These are phyloP conservation scores for Berkeleyomyces basicola DNA, from an alignment of 2,329 filamentous ascomycete species.

Conservation along the genomic window DNA sequence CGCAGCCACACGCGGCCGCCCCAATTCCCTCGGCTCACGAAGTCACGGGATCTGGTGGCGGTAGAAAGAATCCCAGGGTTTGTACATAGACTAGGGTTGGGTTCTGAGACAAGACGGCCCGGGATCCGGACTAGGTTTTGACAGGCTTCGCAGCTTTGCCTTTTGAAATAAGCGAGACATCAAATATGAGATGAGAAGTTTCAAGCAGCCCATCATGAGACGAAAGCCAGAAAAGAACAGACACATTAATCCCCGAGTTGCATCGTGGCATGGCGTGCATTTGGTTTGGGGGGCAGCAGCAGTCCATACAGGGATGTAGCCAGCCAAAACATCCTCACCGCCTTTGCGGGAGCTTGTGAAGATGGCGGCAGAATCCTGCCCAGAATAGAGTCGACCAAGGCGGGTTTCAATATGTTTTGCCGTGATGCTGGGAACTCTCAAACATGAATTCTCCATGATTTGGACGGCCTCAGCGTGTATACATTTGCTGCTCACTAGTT, in stretches of 20 bases:
- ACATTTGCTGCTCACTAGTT: background rate
- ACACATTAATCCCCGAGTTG: background rate
- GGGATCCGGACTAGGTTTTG: background rate
- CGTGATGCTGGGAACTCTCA: background rate
- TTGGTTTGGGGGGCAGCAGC: too few species aligned
- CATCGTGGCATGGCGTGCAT: too few species aligned
- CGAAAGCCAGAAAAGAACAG: background rate
- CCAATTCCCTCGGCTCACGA: background rate
- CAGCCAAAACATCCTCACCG: background rate
- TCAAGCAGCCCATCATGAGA: background rate
- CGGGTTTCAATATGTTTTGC: background rate
- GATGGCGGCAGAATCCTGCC: conserved; percentile 12
- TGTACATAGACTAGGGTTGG: background rate
- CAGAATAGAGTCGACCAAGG: background rate
- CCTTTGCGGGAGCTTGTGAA: conserved; percentile 10
- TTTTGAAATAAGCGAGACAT: background rate
- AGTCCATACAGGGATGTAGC: too few species aligned
- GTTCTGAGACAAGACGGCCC: background rate
- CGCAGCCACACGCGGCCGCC: background rate
- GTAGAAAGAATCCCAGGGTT: background rate
- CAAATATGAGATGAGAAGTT: conserved; percentile 3
- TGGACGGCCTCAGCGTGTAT: background rate
- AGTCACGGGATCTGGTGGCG: conserved; percentile 1
- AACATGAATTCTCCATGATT: background rate
- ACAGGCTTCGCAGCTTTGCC: background rate